Base-by-base conservation (phyloP, 495 filamentous ascomycete species). In the Lasiosphaeris hirsuta region DNA sequence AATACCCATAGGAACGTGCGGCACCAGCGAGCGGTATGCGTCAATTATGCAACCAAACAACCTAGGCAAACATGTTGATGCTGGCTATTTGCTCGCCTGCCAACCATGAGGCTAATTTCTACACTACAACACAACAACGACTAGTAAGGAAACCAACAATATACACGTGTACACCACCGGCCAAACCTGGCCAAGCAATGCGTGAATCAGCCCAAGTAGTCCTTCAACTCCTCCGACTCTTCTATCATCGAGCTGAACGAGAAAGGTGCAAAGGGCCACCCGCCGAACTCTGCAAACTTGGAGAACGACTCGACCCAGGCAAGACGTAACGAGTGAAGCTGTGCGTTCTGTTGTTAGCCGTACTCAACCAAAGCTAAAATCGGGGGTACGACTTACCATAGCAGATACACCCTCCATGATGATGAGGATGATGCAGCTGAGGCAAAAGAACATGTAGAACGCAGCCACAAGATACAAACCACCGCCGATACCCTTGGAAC, bases 221-320 rank as follows among this genome's bases (percentile, higher is more conserved):
- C 74, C 48, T 64, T 73, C 62, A 80, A 65, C 59, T 74, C 73
- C 57, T 82, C 81, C 48, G 93, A 89, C 69, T 96, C 91, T 71
- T 98, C 94, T 55, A 98, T 72, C 60, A 97, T 72, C 15, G 84
- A 78, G 76, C 86, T 86, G 69, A 97, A 97, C 66, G 88, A 92
- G 72, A 98, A 97, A 8, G 94, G 94, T 63, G 87, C 78, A 75
- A 99, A 97, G 38, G 92, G 78, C 69, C 94, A 81, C 42, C 94
- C 94, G 53, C 92, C 92, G 59, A 96, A 96, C 69, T 97, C 88
- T 77, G 97, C 96, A 78, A 97, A 96, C 75, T 98, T 98, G 75
- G 90, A 94, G 85, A 97, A 97, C n/a, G 94, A 92, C 72, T 99
- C 94, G 56, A 99, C 94, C 94, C 94, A 99, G 67, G 97, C 95